Evolutionary conservation across 169 alveolate species (phyloP), one percentile per base, ranked within the genome.

Genomic region (Theileria annulata): DNA sequence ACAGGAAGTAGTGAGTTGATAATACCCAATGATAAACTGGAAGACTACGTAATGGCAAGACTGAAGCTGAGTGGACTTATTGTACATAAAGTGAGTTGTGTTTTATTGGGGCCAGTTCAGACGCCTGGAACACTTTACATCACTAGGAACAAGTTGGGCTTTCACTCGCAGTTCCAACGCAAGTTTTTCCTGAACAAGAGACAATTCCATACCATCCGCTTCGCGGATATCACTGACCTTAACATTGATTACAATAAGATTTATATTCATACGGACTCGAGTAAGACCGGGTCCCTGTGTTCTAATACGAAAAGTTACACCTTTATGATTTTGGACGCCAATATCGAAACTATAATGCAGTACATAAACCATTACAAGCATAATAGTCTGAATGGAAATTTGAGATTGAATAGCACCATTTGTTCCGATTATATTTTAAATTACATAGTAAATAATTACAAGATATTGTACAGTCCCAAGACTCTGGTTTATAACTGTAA

Each of bases 41-140:
- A 27, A 59, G 37, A 59, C 13, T 59, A 28, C 13, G 37, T 30
- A 59, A 28, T 28, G 48, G 8, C 37, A 8, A 59, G 37, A 59
- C 33, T 59, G 12, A 30, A 27, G 48, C 15, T 59, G 68, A 30
- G 37, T 59, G 48, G 37, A 12, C 37, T n/a, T 30, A 8, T 59
- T 59, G 68, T 59, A 10, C 68, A 3, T 59, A 28, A 8, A 17
- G 37, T 30, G 13, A 59, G 37, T 28, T 28, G 51, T 42, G 54
- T 72, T 70, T 9, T 63, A 72, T 42, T 54, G 72, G 21, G 51
- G 13, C 19, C 15, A 0, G 17, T 8, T 8, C 51, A 42, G 13
- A 8, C 13, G 19, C 81, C 72, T 9, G 89, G 89, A 12, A 49
- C 80, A 0, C 47, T 82, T 59, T 82, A 82, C 79, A 71, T 82